Percentiles rank a stretch among this genome's conserved stretches.
These are phyloP conservation scores for Lachancea sp. DNA, from an alignment of 805 yeast genomes.

Conservation along the genomic window DNA sequence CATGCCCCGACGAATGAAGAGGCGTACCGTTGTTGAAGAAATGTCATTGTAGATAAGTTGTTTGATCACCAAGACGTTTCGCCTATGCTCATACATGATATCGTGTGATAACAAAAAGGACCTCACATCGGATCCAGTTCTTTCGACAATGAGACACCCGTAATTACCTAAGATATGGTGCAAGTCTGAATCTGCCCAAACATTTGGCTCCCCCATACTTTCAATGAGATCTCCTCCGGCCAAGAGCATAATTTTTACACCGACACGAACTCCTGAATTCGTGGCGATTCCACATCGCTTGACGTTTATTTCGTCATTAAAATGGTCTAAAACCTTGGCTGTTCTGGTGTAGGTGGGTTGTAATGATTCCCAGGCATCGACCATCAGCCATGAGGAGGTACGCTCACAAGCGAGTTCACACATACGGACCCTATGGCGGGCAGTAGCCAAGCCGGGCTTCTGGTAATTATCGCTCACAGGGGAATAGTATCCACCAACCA, in stretches of 20 bases:
- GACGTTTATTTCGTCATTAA: conserved; percentile 89
- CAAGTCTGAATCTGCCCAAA: conserved; percentile 94
- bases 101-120: conserved; percentile 88
- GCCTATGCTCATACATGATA: conserved; percentile 92
- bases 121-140: conserved; percentile 95
- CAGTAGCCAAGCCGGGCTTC: conserved; percentile 86
- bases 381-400: conserved; percentile 96
- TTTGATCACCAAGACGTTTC: conserved; percentile 88
- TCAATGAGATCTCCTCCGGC: conserved; percentile 98
- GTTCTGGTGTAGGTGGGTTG: conserved; percentile 90
- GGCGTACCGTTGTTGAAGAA: conserved; percentile 86
- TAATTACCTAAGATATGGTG: conserved; percentile 93
- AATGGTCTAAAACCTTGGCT: conserved; percentile 92
- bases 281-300: conserved; percentile 77
- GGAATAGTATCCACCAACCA: conserved; percentile 91
- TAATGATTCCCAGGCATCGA: conserved; percentile 97
- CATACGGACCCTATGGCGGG: conserved; percentile 91
- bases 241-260: conserved; percentile 88
- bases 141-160: conserved; percentile 93
- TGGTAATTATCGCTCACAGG: conserved; percentile 92
- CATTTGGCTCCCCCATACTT: conserved; percentile 99
- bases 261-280: conserved; percentile 55
- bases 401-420: conserved; percentile 97
- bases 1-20: conserved; percentile 92
- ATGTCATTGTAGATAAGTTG: conserved; percentile 96